Conservation (phyloP, 768 basidiomycete species). For the Russula foetens region DNA sequence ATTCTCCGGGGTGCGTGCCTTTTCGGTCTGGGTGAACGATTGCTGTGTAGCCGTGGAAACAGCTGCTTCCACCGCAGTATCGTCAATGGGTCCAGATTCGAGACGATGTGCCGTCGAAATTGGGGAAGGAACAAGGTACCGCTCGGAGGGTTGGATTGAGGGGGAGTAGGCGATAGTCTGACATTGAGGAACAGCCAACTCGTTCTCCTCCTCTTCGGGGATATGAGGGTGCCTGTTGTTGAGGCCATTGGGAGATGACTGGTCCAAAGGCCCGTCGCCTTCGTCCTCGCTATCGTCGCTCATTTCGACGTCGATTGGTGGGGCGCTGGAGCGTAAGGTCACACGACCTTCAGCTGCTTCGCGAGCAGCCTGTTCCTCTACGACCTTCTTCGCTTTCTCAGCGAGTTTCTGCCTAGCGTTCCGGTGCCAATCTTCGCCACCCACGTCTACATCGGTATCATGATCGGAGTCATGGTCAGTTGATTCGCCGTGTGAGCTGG, state of each 20-base stretch:
- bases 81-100: background rate
- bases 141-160: constrained; percentile 26
- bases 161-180: background rate
- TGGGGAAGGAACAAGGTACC: constrained; percentile 28
- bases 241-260: background rate
- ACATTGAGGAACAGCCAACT: constrained; percentile 1
- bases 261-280: constrained; percentile 27
- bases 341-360: constrained; percentile 33
- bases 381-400: constrained; percentile 54
- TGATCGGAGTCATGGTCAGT: constrained; percentile 44
- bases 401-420: constrained; percentile 59
- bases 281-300: constrained; percentile 80
- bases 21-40: constrained; percentile 21
- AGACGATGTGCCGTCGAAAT: constrained; percentile 16
- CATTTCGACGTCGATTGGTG: constrained; percentile 66
- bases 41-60: constrained; percentile 26
- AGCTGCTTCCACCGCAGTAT: constrained; percentile 18
- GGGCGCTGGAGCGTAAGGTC: constrained; percentile 32
- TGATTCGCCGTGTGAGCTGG: constrained; percentile 48
- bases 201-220: constrained; percentile 63
- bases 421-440: constrained; percentile 57
- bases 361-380: constrained; percentile 47
- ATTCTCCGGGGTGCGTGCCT: background rate
- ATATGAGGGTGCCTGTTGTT: constrained; percentile 44
- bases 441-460: constrained; percentile 42